Evolutionary conservation across 192 early-diverging fungal species (phyloP), one percentile per base, ranked within the genome.

Genomic region (Coemansia sp.): DNA sequence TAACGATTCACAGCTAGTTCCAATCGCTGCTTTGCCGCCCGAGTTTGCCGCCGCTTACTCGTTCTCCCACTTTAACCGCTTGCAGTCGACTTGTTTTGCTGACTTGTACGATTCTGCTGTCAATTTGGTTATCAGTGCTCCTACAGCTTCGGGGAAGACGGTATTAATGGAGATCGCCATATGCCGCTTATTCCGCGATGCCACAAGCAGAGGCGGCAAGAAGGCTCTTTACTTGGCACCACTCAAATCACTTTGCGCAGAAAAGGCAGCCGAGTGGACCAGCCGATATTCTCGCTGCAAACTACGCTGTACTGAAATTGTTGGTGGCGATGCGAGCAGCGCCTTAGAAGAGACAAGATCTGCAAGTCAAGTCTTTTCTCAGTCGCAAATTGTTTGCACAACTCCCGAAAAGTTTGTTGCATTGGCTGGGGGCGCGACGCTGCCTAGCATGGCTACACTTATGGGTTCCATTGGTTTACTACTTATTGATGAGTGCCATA

Each of bases 361-460:
- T 7, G 50, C 21, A 11, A 23, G 50, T 10, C 50, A 51, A 51
- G 19, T 25, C 7, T 50, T 84, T 12, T 62, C 50, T 1, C 76
- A 80, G 21, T 77, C 85, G 3, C 85, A 85, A 19, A 72, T 84
- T 14, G 39, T 74, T 29, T 87, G 89, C 8, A 87, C 88, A 0
- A 92, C 90, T 4, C 90, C 90, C 0, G 90, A 92, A 74, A 92
- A 90, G 59, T 92, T 87, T 87, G 77, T 90, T 58, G 86, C 85
- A 0, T 69, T 80, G 58, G 80, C 84, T 1, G 60, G 87, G 21
- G 75, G 72, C 23, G 10, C 9, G 23, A 2, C 50, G 23, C 21
- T 14, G 32, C 74, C 74, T 65, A 25, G 39, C 10, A 53, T 70
- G 34, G 31, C 48, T 17, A 37, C 62, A 12, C 55, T 80, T 0